phyloP scores from a whole-genome alignment of 148 eudicot genomes.

The Gaultheria prostrata region DNA sequence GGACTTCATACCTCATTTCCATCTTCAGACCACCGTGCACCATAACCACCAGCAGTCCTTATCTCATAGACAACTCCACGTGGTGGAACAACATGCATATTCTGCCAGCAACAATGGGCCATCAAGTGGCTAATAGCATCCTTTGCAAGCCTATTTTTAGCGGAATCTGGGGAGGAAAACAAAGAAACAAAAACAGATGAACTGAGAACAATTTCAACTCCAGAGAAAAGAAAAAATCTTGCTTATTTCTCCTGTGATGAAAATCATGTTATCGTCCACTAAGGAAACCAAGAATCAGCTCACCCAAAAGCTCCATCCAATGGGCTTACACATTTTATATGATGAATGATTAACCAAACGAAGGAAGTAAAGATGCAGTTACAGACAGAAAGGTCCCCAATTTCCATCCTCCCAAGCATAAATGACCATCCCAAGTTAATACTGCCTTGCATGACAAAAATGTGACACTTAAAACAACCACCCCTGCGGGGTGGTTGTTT shows the following conservation, averaged over 20 bases:
- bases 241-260: neutral
- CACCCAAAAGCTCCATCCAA: neutral
- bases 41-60: constrained; percentile 68
- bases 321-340: neutral
- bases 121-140: constrained; percentile 45
- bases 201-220: neutral
- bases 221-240: neutral
- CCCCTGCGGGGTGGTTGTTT: too few relatives aligned
- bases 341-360: neutral
- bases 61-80: constrained; percentile 78
- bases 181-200: constrained; percentile 11
- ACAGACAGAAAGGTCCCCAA: neutral
- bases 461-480: neutral
- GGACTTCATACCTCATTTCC: constrained; percentile 55
- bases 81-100: constrained; percentile 71
- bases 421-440: neutral
- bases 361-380: neutral
- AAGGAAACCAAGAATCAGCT: neutral
- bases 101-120: constrained; percentile 60
- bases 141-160: constrained; percentile 61
- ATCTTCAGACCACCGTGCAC: constrained; percentile 83
- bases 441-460: neutral
- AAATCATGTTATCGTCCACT: neutral
- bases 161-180: constrained; percentile 43
- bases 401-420: neutral